Conservation (phyloP, 2,329 filamentous ascomycete species). For the Talaromyces piceae region DNA sequence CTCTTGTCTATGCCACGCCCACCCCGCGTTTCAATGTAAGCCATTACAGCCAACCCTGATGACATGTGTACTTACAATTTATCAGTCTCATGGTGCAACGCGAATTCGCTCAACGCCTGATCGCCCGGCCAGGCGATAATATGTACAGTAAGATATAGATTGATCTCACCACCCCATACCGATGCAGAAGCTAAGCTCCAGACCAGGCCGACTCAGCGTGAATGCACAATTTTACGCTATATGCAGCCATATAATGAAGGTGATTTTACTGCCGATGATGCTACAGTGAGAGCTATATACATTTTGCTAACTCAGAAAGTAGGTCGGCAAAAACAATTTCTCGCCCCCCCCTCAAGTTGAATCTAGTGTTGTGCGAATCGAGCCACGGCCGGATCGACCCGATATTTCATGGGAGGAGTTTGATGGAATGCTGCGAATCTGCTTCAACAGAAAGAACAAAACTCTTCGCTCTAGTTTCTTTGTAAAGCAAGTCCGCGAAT, state of each 20-base stretch:
- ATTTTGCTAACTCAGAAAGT: background rate
- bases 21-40: conserved; percentile 54
- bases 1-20: conserved; percentile 74
- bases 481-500: conserved; percentile 40
- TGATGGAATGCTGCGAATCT: conserved; percentile 78
- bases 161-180: background rate
- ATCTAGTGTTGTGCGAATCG: conserved; percentile 79
- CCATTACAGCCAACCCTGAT: conserved; percentile 55
- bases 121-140: conserved; percentile 78
- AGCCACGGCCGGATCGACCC: conserved; percentile 77
- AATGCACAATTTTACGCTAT: conserved; percentile 91
- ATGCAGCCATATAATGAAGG: conserved; percentile 40
- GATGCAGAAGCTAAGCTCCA: background rate
- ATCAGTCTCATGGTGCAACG: conserved; percentile 95
- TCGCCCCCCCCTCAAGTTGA: conserved; percentile 90
- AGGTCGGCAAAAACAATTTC: conserved; percentile 90
- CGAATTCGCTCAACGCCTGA: conserved; percentile 85
- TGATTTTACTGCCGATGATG: conserved; percentile 34
- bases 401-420: conserved; percentile 92
- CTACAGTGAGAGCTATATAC: background rate
- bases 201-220: conserved; percentile 61
- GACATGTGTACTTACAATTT: conserved; percentile 76
- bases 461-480: conserved; percentile 76
- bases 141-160: conserved; percentile 58
- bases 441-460: conserved; percentile 85